Evolutionary conservation across 2,329 filamentous ascomycete species (phyloP), one percentile per base, ranked within the genome.

Genomic region (Trichoderma semiorbis): DNA sequence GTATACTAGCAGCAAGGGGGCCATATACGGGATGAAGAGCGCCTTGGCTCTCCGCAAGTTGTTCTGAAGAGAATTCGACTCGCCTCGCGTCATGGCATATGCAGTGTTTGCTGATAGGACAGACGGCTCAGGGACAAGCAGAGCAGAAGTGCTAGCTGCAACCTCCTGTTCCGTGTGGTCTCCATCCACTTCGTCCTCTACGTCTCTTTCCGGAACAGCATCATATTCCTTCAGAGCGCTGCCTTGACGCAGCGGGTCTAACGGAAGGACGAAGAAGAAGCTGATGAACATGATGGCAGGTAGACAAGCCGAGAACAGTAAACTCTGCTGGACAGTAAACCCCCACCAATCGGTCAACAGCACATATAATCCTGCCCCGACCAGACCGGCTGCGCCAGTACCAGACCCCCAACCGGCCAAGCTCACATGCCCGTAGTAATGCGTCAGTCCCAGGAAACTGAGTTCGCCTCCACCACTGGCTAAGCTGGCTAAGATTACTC

Each of bases 391-490:
- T 0, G 92, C 95, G 1, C 95, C 95, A 0, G 95, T 98, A 0
- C 95, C 95, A 74, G 92, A 95, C 0, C 94, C 93, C 96, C 96
- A 99, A 43, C 93, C 91, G 0, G 95, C 95, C 21, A 98, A 86
- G 76, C 93, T 94, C 81, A 93, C 91, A 10, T 90, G 91, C 0
- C 95, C 96, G 78, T 98, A 98, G 83, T 92, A 98, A 80, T 98
- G 95, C 16, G 95, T 97, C 77, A 99, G 83, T 1, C 94, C 92
- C 7, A 99, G 84, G 78, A 98, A 98, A 81, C 92, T 97, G 72
- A 98, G 85, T 83, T 98, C 96, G 36, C 96, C 96, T 21, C 88
- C 93, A 18, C 96, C 96, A 74, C 91, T 94, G 76, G 93, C 93
- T 65, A 98, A 81, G 77, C 93, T 97, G 1, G 95, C 94, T 62